Percentiles rank a stretch among this genome's conserved stretches.
Evolutionary conservation across 2,329 filamentous ascomycete species (phyloP).

Genomic region (Cladophialophora yegresii): DNA sequence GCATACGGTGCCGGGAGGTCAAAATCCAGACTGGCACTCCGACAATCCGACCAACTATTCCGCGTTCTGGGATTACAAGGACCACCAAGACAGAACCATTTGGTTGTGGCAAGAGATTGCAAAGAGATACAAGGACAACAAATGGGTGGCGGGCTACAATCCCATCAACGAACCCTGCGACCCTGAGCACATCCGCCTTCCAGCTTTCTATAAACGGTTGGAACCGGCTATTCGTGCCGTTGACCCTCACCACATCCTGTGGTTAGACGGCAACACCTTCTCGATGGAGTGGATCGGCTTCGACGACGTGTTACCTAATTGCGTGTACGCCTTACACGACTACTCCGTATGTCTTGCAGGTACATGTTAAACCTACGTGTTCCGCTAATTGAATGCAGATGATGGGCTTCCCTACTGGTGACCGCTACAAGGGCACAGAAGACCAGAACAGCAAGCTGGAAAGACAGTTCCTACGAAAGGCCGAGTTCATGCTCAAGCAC

Average conservation of each 20-base stretch:
- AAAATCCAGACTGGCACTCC: slow-evolving; percentile 56
- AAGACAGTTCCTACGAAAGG: slow-evolving; percentile 50
- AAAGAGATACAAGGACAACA: slow-evolving; percentile 48
- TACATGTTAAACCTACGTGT: neutral
- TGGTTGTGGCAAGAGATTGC: slow-evolving; percentile 55
- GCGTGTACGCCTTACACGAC: slow-evolving; percentile 47
- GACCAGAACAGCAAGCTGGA: slow-evolving; percentile 49
- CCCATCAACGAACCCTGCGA: slow-evolving; percentile 56
- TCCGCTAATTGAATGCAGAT: slow-evolving; percentile 18
- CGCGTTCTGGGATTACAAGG: slow-evolving; percentile 55
- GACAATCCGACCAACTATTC: slow-evolving; percentile 52
- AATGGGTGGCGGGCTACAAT: slow-evolving; percentile 55
- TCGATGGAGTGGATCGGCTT: slow-evolving; percentile 51
- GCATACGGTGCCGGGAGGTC: slow-evolving; percentile 53
- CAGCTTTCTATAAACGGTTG: slow-evolving; percentile 50
- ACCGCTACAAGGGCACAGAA: slow-evolving; percentile 44
- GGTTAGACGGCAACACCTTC: slow-evolving; percentile 50
- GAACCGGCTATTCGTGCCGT: slow-evolving; percentile 50
- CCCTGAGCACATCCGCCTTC: slow-evolving; percentile 49
- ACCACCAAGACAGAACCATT: slow-evolving; percentile 53
- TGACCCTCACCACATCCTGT: slow-evolving; percentile 51
- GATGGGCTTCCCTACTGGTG: slow-evolving; percentile 48
- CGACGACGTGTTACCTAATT: slow-evolving; percentile 47
- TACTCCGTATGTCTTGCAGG: slow-evolving; percentile 39
- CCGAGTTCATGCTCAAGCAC: slow-evolving; percentile 49